Evolutionary conservation across 192 early-diverging fungal species (phyloP).

Genomic region (Umbelopsis vinacea): DNA sequence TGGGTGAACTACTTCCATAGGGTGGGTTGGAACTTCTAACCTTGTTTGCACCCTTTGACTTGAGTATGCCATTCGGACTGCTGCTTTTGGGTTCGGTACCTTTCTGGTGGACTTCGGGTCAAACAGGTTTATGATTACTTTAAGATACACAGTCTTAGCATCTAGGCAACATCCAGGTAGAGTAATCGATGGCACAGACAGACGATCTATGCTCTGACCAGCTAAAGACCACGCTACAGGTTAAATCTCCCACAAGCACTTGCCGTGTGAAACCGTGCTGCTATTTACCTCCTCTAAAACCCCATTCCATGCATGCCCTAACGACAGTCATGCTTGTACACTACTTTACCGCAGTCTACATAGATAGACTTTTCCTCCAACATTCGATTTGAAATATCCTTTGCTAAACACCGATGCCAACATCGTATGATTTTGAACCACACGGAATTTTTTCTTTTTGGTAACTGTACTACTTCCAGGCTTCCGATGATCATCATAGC

Average conservation of each 20-base stretch:
- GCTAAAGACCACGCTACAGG: no score
- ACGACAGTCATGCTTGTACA: not conserved
- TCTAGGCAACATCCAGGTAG: not conserved
- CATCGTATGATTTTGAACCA: not conserved
- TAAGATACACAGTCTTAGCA: not conserved
- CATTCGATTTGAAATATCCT: not conserved
- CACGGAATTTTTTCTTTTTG: not conserved
- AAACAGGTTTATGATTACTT: constrained; percentile 10
- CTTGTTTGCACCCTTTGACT: no score
- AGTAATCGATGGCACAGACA: not conserved
- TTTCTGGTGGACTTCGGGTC: not conserved
- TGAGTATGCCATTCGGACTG: no score
- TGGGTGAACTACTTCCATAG: no score
- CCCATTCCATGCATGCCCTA: not conserved
- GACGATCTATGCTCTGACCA: not conserved
- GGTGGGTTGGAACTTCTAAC: not conserved
- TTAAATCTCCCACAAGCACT: no score
- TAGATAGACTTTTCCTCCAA: not conserved
- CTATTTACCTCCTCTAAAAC: not conserved
- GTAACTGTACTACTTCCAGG: not conserved
- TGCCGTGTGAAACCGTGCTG: not conserved
- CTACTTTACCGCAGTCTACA: not conserved
- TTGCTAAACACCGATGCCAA: not conserved
- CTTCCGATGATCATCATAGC: not conserved
- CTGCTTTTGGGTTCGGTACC: no score